Base-by-base conservation (phyloP, 148 eudicot genomes). In the Cornus suecica region DNA sequence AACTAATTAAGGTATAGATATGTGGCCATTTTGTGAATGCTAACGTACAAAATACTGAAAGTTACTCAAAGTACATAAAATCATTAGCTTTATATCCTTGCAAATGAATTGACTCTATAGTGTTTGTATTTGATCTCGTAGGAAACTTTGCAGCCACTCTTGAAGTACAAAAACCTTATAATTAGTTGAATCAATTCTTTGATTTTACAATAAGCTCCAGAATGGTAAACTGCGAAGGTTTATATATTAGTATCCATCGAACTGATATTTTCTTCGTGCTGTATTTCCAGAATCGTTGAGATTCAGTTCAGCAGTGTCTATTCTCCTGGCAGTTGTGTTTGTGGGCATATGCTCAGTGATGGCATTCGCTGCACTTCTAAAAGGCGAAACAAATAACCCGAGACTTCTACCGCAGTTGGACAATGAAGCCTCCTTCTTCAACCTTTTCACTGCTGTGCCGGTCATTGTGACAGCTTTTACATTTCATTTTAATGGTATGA, bases 381-480 rank as follows among this genome's bases (percentile, higher is more conserved):
- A 83, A 79, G 99, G 97, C 23, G 80, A 84, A 79, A 83, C 97
- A 14, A 73, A 86, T 65, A 80, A 60, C 61, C 90, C 86, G 14
- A 86, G 87, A 78, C 69, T 92, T 14, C 41, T 95, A 30, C 99
- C 99, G 1, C 80, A 89, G 13, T 64, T 95, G 68, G 82, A 83
- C 45, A 58, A 72, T 7, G 79, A 77, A 27, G 82, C 83, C 22
- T 87, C 97, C 24, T 86, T 95, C 87, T 92, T 92, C 78, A 82
- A 90, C 74, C 97, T 95, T 70, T 95, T 95, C 85, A 92, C 99
- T 16, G 92, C 97, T 20, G 80, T 89, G 42, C 99, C 99, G 15
- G 97, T 95, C 7, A 91, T 95, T 52, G 97, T 95, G 0, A 92
- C 99, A 0, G 97, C 99, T 45, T 95, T 95, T 84, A 93, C 97